Percentiles rank a stretch among this genome's conserved stretches.
phyloP scores from a whole-genome alignment of 441 rosid genomes.

The Pelargonium myrrhifolium region DNA sequence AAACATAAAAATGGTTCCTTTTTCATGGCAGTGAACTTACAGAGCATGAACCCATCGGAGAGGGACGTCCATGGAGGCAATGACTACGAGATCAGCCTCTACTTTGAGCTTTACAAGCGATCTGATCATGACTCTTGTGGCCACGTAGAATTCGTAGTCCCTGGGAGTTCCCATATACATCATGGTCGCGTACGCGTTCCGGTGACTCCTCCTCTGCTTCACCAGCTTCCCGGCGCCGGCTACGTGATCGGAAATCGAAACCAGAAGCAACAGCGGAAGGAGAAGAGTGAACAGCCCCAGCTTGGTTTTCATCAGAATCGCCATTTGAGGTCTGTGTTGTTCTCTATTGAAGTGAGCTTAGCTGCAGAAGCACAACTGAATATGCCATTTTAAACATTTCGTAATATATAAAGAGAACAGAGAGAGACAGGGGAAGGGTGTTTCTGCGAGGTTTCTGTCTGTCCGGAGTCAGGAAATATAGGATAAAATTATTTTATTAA shows the following conservation, averaged over 20 bases:
- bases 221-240: constrained; percentile 20
- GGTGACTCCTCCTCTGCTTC: constrained; percentile 33
- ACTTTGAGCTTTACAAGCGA: constrained; percentile 53
- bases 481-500: background rate
- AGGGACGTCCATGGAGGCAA: constrained; percentile 90
- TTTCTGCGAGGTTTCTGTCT: background rate
- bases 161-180: constrained; percentile 98
- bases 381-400: background rate
- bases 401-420: background rate
- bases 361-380: background rate
- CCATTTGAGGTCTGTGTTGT: background rate
- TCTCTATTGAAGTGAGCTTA: background rate
- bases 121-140: constrained; percentile 81
- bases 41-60: constrained; percentile 59
- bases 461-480: background rate
- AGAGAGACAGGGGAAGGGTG: background rate
- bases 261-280: background rate
- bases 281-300: background rate
- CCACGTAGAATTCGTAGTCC: constrained; percentile 90
- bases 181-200: constrained; percentile 90
- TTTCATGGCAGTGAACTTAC: constrained; percentile 35
- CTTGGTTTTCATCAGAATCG: background rate
- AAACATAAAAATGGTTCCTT: background rate
- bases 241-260: background rate
- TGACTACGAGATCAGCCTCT: constrained; percentile 85